Evolutionary conservation across 805 yeast genomes (phyloP).

Genomic region (Candida coleopterorum): DNA sequence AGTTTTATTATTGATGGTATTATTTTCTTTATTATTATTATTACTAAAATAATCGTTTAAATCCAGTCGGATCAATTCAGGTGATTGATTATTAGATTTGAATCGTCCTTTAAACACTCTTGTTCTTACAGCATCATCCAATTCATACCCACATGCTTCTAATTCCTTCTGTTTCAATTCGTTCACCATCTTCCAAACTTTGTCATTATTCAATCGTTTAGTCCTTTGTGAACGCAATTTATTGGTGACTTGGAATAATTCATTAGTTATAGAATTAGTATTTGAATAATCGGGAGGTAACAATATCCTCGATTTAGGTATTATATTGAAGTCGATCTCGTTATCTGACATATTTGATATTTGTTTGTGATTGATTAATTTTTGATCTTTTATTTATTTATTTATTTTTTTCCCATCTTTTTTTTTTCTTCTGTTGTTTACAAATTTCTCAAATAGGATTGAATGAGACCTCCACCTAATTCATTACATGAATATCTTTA

Average conservation of each 20-base stretch:
- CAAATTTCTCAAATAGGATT: background rate
- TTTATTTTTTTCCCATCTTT: background rate
- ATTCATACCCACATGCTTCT: slow-evolving; percentile 21
- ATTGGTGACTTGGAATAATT: slow-evolving; percentile 28
- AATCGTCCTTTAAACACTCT: slow-evolving; percentile 34
- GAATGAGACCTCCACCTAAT: slow-evolving; percentile 15
- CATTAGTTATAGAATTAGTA: slow-evolving; percentile 19
- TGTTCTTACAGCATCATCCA: slow-evolving; percentile 32
- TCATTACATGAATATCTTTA: slow-evolving; percentile 46
- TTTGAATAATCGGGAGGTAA: slow-evolving; percentile 9
- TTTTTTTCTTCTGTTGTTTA: slow-evolving; percentile 1
- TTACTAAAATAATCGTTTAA: slow-evolving; percentile 3
- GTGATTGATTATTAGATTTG: slow-evolving; percentile 6
- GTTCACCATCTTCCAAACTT: slow-evolving; percentile 32
- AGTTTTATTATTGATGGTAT: background rate
- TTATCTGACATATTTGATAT: slow-evolving; percentile 3
- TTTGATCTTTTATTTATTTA: too few relatives aligned
- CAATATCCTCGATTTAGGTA: slow-evolving; percentile 2
- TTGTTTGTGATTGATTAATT: background rate
- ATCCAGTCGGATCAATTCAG: slow-evolving; percentile 1
- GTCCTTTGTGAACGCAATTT: background rate
- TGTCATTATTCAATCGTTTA: slow-evolving; percentile 25
- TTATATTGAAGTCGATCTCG: slow-evolving; percentile 4
- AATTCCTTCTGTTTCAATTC: slow-evolving; percentile 26
- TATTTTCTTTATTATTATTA: slow-evolving; percentile 4